Evolutionary conservation across 106 monocot genomes (phyloP).

Genomic region (Dioscorea dumetorum): DNA sequence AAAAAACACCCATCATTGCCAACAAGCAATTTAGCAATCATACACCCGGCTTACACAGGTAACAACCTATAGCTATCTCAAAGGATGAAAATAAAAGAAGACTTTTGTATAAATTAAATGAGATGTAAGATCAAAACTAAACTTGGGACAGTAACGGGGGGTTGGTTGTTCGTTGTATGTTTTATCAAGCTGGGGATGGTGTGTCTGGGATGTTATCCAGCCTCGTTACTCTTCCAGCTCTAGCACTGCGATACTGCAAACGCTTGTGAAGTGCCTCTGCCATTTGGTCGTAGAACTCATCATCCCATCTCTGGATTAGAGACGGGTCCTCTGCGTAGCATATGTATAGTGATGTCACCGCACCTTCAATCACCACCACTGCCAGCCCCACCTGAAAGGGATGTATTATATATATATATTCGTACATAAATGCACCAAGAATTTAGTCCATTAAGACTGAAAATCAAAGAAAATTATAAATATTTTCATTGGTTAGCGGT

Average conservation of each 20-base stretch:
- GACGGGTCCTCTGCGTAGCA: conserved; percentile 87
- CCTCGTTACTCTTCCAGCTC: conserved; percentile 35
- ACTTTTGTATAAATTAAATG: too few relatives aligned
- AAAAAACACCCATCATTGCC: too few relatives aligned
- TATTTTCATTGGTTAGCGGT: too few relatives aligned
- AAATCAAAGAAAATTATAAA: too few relatives aligned
- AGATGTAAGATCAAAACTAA: too few relatives aligned
- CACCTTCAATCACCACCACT: conserved; percentile 89
- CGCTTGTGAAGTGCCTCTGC: conserved; percentile 79
- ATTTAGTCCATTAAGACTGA: too few relatives aligned
- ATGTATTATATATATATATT: too few relatives aligned
- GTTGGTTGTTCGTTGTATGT: too few relatives aligned
- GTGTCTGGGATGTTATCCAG: conserved; percentile 33
- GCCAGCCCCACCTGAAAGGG: conserved; percentile 75
- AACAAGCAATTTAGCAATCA: not conserved
- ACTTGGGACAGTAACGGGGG: too few relatives aligned
- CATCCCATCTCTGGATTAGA: conserved; percentile 82
- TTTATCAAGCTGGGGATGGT: conserved; percentile 3
- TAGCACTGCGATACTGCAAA: conserved; percentile 79
- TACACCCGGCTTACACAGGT: not conserved
- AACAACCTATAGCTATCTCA: not conserved
- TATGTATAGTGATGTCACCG: conserved; percentile 94
- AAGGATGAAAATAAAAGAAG: not conserved
- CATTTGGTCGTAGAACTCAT: conserved; percentile 79
- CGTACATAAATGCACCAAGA: too few relatives aligned